These are phyloP conservation scores for Arachis stenosperma DNA, from an alignment of 306 rosid species.

Conservation along the genomic window DNA sequence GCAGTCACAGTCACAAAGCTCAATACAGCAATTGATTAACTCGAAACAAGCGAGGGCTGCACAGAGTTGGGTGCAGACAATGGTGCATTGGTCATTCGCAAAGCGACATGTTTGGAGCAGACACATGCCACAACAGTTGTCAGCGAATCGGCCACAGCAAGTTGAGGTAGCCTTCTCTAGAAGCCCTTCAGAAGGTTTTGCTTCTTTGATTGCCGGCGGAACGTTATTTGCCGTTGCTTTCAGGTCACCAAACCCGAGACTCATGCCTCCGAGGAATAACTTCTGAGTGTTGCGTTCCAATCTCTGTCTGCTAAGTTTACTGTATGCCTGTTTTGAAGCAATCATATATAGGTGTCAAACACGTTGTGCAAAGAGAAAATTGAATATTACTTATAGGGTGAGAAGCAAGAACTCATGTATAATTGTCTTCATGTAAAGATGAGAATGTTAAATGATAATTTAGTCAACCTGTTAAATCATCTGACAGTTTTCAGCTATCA, in stretches of 20 bases:
- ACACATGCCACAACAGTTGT: constrained; percentile 76
- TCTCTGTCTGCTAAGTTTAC: constrained; percentile 41
- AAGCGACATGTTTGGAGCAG: constrained; percentile 55
- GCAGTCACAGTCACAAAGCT: constrained; percentile 62
- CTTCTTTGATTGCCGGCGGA: constrained; percentile 61
- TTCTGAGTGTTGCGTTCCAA: constrained; percentile 40
- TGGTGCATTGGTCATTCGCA: constrained; percentile 64
- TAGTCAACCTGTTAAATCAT: too few relatives aligned
- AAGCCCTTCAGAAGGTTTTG: constrained; percentile 59
- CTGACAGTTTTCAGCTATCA: too few relatives aligned
- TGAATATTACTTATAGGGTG: not conserved
- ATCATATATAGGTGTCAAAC: not conserved
- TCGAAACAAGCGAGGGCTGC: constrained; percentile 81
- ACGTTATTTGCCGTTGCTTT: constrained; percentile 63
- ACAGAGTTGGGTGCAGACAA: constrained; percentile 70
- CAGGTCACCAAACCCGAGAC: constrained; percentile 74
- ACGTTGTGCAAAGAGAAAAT: constrained; percentile 1
- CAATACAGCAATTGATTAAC: constrained; percentile 77
- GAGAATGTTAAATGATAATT: too few relatives aligned
- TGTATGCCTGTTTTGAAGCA: constrained; percentile 59
- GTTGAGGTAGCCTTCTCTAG: constrained; percentile 67
- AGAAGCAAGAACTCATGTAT: too few relatives aligned
- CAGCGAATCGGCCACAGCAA: constrained; percentile 51
- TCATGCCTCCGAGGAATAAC: constrained; percentile 66
- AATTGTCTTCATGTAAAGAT: too few relatives aligned